These are phyloP conservation scores for Serendipita vermifera DNA, from an alignment of 768 basidiomycete species.

Conservation along the genomic window DNA sequence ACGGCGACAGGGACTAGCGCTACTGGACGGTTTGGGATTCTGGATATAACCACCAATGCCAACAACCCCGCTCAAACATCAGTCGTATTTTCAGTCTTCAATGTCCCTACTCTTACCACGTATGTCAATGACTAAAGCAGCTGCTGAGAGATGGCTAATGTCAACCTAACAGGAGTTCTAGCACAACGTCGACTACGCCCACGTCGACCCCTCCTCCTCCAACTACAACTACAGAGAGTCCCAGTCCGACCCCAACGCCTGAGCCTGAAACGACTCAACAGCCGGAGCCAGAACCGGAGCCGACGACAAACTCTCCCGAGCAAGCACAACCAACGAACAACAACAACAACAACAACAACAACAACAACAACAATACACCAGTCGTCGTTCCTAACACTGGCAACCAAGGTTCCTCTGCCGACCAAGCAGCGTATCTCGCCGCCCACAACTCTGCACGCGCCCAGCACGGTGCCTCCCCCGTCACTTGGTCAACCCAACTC, in stretches of 20 bases:
- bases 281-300: too few species aligned
- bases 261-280: neutral
- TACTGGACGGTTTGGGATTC: slow-evolving; percentile 3
- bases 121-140: slow-evolving; percentile 11
- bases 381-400: slow-evolving; percentile 7
- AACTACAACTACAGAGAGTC: slow-evolving; percentile 12
- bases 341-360: slow-evolving; percentile 10
- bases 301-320: neutral
- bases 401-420: slow-evolving; percentile 27
- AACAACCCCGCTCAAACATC: slow-evolving; percentile 10
- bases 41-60: neutral
- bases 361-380: slow-evolving; percentile 14
- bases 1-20: neutral
- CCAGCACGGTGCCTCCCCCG: slow-evolving; percentile 45
- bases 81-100: slow-evolving; percentile 15
- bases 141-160: slow-evolving; percentile 15
- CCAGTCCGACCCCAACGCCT: neutral
- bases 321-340: slow-evolving; percentile 5
- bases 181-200: slow-evolving; percentile 13
- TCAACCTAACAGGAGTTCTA: slow-evolving; percentile 7
- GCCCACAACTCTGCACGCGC: slow-evolving; percentile 53
- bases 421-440: slow-evolving; percentile 40
- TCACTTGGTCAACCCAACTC: slow-evolving; percentile 51
- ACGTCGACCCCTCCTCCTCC: slow-evolving; percentile 17
- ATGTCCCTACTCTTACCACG: slow-evolving; percentile 14